phyloP scores from a whole-genome alignment of 169 alveolate species.

The Neospora caninum region DNA sequence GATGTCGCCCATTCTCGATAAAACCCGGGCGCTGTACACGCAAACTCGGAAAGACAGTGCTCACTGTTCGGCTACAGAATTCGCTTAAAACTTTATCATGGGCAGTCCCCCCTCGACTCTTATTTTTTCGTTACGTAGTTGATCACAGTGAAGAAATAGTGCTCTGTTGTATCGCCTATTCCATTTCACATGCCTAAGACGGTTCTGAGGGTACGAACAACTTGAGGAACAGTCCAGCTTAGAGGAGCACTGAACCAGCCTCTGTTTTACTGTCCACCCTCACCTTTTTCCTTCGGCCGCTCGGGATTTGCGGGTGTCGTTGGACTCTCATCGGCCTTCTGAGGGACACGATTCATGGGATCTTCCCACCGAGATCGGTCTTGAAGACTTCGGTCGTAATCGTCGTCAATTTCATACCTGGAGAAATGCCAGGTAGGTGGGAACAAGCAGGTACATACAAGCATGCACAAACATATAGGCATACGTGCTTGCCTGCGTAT shows the following conservation, averaged over 20 bases:
- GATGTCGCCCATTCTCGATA: no score
- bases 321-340: neutral
- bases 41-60: neutral
- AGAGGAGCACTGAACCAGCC: no score
- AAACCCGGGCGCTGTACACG: neutral
- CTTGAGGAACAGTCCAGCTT: no score
- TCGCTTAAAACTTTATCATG: no score
- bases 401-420: conserved; percentile 65
- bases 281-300: neutral
- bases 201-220: no score
- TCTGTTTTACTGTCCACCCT: neutral
- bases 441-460: neutral
- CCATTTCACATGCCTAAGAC: no score
- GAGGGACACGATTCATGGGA: conserved; percentile 48
- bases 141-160: no score
- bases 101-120: no score
- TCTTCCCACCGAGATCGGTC: conserved; percentile 64
- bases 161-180: no score
- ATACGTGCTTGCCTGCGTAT: no score
- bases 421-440: neutral
- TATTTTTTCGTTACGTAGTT: no score
- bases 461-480: neutral
- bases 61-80: no score
- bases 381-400: conserved; percentile 47
- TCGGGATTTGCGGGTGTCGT: neutral